A percentile compares a stretch with the other conserved stretches of the same genome.
phyloP scores from a whole-genome alignment of 306 rosid genomes.

The Adenanthera pavonina region DNA sequence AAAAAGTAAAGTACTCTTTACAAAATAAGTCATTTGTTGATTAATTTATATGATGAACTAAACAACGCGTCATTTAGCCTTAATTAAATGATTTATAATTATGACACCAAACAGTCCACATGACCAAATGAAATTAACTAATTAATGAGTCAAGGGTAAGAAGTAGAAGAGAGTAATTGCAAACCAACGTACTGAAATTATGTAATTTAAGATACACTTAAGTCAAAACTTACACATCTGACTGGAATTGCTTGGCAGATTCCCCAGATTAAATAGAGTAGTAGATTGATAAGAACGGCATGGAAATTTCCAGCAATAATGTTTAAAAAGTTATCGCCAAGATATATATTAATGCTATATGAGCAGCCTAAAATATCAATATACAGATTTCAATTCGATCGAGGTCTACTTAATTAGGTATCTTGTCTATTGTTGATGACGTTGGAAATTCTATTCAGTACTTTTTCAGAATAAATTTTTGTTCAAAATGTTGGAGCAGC shows the following conservation, averaged over 20 bases:
- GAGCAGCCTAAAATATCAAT: not conserved
- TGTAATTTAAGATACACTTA: not conserved
- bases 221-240: not conserved
- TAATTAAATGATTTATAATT: not conserved
- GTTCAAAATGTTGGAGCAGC: not conserved
- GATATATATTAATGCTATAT: not conserved
- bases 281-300: not conserved
- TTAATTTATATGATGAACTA: not conserved
- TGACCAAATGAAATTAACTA: not conserved
- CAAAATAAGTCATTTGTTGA: not conserved
- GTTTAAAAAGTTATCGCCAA: not conserved
- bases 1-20: not conserved
- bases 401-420: not conserved
- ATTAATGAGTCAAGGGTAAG: not conserved
- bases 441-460: not conserved
- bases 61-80: not conserved
- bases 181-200: not conserved
- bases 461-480: not conserved
- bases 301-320: not conserved
- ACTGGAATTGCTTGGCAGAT: not conserved
- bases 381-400: not conserved
- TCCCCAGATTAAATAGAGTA: too few species aligned
- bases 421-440: not conserved
- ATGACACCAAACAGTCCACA: not conserved
- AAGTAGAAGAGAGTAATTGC: not conserved